Conservation (phyloP, 2,329 filamentous ascomycete genomes). For the Alternaria conjuncta region DNA sequence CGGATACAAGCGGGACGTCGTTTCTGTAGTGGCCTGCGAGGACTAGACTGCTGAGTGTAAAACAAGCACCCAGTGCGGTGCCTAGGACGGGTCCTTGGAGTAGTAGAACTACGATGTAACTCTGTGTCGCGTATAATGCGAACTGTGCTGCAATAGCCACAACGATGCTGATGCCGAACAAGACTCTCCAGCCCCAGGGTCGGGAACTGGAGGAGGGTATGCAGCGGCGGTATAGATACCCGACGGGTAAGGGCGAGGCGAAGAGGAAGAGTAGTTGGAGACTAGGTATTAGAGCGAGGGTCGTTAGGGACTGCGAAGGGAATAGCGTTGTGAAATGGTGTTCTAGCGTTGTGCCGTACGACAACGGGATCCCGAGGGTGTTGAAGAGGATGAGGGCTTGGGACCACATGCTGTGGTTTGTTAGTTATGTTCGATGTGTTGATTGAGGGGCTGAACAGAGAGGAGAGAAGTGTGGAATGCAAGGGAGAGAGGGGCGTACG, state of each 20-base stretch:
- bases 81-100: conserved; percentile 27
- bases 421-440: no score
- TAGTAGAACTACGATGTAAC: no score
- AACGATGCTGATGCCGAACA: not conserved
- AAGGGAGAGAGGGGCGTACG: not conserved
- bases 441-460: no score
- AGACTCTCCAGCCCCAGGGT: not conserved
- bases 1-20: conserved; percentile 42
- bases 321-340: conserved; percentile 26
- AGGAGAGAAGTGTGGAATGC: no score
- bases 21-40: conserved; percentile 30
- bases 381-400: conserved; percentile 36
- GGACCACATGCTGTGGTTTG: conserved; percentile 24
- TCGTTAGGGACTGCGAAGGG: no score
- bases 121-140: not conserved
- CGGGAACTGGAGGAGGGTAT: not conserved
- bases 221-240: conserved; percentile 5
- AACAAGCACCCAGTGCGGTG: conserved; percentile 19
- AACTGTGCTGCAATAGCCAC: not conserved
- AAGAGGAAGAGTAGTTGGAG: conserved; percentile 26
- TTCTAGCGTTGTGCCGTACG: conserved; percentile 29
- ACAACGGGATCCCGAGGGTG: conserved; percentile 32
- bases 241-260: not conserved
- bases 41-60: conserved; percentile 13
- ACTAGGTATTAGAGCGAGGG: no score